Base-by-base conservation (phyloP, 495 filamentous ascomycete genomes). In the Talaromyces nanjingensis region DNA sequence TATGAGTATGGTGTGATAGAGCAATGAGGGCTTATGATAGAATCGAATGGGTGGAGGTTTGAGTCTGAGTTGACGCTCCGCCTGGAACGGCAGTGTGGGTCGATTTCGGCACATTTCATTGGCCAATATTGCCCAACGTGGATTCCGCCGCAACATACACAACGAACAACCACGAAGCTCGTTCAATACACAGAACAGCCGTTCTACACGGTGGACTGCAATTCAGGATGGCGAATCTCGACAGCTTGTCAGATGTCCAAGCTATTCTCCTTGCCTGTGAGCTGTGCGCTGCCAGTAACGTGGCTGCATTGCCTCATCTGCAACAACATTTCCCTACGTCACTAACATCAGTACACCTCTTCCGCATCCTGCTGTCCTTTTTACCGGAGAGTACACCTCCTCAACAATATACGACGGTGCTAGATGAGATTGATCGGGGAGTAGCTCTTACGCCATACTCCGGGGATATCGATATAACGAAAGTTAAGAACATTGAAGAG, bases 321-420 rank as follows among this genome's bases (percentile, higher is more conserved):
- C 82, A 86, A 62, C 77, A 84, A 59, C 79, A 79, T 60, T 82
- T 87, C 65, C 79, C 74, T 42, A 75, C 83, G 66, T 80, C 81
- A 64, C 81, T 93, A 62, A 81, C 83, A 20, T 79, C 84, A 11
- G 88, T 90, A 64, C 81, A 90, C 53, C 67, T 93, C 37, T 77
- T 96, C 66, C 86, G 92, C 68, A 89, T 97, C 59, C 75, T 96
- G 64, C 81, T 97, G 64, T 96, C 89, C 60, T 94, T 87, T 67
- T 83, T 97, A 6, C 92, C 93, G 39, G 92, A 94, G 71, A 89
- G 83, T 57, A 76, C 84, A 11, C 84, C 85, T 16, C 89, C 92
- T 29, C 79, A 73, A 24, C 67, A 77, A 42, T 96, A 96, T 71
- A 79, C 82, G 11, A 71, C 77, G 16, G 80, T 90, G 42, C 68